Base-by-base conservation (phyloP, 2,329 filamentous ascomycete species). In the Leptographium radiaticola region DNA sequence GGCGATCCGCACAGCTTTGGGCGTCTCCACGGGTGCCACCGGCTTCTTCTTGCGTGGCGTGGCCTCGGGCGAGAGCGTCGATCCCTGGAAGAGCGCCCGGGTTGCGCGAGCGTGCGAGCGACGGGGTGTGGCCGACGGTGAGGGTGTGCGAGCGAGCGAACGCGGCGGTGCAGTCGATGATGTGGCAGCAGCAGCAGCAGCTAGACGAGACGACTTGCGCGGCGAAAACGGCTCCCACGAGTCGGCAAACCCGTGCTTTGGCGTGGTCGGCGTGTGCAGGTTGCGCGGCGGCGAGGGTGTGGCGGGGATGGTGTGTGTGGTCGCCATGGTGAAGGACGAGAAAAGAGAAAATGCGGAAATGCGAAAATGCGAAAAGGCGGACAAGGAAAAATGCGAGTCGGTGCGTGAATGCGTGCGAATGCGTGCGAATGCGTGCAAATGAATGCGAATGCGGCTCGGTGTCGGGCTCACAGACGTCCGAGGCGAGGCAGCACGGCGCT, bases 141-240 rank as follows among this genome's bases (percentile, higher is more conserved):
- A 81, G 25, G 80, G 79, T 2, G 80, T 83, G 66, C 74, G 75
- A 2, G 58, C 57, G 62, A 73, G 68, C 56, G 68, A 62, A 13
- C 51, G 33, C 4, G 53, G 15, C 43, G 54, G 45, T 31, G 43
- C 7, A 3, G 39, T 11, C 16, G 40, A 45, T 16, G 43, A 45
- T 20, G 43, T 20, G 25, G 25, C 43, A 33, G 48, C 52, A 48
- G 39, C 20, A 20, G 81, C 76, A 44, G 74, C 73, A 54, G 79
- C 79, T 60, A 87, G 75, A 59, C 84, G 78, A 56, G 77, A 76
- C 5, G 82, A 86, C 62, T 86, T 84, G 66, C 84, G 79, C 53
- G 84, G 82, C 56, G 83, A 81, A 64, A 82, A 89, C 46, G 86
- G 86, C 63, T 87, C 78, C 74, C 83, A 89, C 58, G 74, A 70